phyloP scores from a whole-genome alignment of 2,329 filamentous ascomycete species.

The Cladophialophora exuberans region DNA sequence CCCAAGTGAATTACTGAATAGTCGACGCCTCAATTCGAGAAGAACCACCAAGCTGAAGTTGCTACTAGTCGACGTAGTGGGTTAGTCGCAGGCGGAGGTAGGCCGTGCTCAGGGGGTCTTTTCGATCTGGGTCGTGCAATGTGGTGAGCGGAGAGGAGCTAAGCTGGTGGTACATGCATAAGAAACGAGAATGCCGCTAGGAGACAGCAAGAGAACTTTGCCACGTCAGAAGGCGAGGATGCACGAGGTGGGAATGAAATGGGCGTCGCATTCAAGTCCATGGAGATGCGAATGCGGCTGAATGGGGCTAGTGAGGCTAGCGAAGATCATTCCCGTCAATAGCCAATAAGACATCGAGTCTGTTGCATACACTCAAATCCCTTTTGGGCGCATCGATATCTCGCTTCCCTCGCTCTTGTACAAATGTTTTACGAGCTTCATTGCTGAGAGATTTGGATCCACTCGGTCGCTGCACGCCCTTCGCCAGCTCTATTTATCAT shows the following conservation, averaged over 20 bases:
- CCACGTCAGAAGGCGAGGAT: background rate
- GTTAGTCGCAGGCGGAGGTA: background rate
- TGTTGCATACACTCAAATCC: constrained; percentile 5
- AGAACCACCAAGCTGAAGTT: background rate
- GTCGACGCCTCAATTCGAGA: background rate
- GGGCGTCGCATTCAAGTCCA: constrained; percentile 3
- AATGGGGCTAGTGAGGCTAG: constrained; percentile 12
- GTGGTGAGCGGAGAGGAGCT: too few species aligned
- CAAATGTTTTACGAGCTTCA: constrained; percentile 4
- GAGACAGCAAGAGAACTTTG: background rate
- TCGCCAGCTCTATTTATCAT: constrained; percentile 16
- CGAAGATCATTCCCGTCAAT: constrained; percentile 4
- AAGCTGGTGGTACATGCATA: too few species aligned
- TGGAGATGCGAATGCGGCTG: constrained; percentile 5
- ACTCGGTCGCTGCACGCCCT: background rate
- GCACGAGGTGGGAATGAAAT: background rate
- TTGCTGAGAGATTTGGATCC: constrained; percentile 4
- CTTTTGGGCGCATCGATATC: constrained; percentile 4
- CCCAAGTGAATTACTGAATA: background rate
- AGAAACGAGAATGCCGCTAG: background rate
- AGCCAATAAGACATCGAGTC: constrained; percentile 7
- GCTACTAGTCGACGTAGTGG: background rate
- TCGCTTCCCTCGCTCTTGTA: constrained; percentile 10
- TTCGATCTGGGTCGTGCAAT: background rate
- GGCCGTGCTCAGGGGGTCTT: background rate